phyloP scores from a whole-genome alignment of 2,329 filamentous ascomycete species.

The Ceratocystis eucalypticola region DNA sequence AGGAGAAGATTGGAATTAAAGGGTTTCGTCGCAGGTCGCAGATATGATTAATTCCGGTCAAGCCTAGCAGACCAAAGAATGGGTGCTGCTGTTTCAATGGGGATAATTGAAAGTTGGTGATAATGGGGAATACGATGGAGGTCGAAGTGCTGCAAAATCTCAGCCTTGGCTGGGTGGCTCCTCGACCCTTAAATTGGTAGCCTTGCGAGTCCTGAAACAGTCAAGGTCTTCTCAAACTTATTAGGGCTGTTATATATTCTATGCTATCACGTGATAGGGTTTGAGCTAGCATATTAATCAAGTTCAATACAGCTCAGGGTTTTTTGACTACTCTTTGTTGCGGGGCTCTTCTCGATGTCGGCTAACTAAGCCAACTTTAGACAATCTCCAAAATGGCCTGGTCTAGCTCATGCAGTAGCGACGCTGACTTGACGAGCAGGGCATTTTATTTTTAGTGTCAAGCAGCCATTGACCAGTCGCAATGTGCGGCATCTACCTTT shows the following conservation, averaged over 20 bases:
- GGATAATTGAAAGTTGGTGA: not conserved
- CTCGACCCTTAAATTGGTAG: not conserved
- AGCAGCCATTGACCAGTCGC: not conserved
- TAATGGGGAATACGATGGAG: not conserved
- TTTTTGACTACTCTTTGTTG: not conserved
- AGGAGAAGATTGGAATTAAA: not conserved
- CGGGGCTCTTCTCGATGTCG: not conserved
- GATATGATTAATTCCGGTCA: not conserved
- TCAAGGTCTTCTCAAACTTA: not conserved
- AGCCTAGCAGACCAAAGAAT: not conserved
- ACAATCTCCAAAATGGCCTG: not conserved
- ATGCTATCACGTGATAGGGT: not conserved
- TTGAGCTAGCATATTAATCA: not conserved
- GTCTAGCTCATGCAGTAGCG: not conserved
- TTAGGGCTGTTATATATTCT: too few species aligned
- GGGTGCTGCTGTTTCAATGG: not conserved
- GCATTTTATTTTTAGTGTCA: not conserved
- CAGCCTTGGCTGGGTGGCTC: not conserved
- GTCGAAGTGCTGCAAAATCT: not conserved
- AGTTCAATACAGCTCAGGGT: not conserved
- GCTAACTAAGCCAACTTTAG: not conserved
- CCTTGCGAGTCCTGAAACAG: not conserved
- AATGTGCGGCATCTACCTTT: conserved; percentile 20
- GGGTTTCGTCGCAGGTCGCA: not conserved
- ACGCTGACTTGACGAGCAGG: not conserved